phyloP scores from a whole-genome alignment of 73 alveolate genomes.

The Paramecium octaurelia region DNA sequence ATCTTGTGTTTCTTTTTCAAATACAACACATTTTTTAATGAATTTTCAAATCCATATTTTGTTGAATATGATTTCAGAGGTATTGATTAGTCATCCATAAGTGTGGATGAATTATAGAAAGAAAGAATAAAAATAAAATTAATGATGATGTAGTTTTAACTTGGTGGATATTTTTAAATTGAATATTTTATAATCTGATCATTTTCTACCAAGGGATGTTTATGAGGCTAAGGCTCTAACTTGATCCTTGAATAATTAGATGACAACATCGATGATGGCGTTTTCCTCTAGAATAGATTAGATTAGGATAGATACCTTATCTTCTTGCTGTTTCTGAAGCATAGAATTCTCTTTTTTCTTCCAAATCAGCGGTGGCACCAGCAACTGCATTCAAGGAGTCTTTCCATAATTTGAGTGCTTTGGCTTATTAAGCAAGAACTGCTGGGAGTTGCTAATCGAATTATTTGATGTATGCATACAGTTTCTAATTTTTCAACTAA shows the following conservation, averaged over 20 bases:
- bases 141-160: constrained; percentile 48
- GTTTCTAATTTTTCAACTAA: constrained; percentile 40
- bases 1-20: no score
- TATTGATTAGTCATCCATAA: no score
- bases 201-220: constrained; percentile 49
- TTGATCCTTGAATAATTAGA: constrained; percentile 41
- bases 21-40: no score
- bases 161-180: neutral
- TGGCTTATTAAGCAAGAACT: constrained; percentile 38
- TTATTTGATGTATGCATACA: neutral
- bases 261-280: constrained; percentile 38
- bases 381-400: constrained; percentile 51
- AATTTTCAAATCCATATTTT: no score
- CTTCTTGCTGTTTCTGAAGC: constrained; percentile 44
- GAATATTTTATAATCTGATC: constrained; percentile 2
- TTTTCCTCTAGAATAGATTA: constrained; percentile 40
- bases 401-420: constrained; percentile 46
- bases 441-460: constrained; percentile 39
- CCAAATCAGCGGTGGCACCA: constrained; percentile 48
- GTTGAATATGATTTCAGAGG: no score
- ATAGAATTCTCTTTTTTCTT: constrained; percentile 51
- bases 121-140: constrained; percentile 41
- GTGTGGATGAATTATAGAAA: neutral
- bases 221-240: constrained; percentile 45
- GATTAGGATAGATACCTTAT: neutral